Evolutionary conservation across 805 yeast species (phyloP), one percentile per base, ranked within the genome.

Genomic region (Lipomyces starkeyi): DNA sequence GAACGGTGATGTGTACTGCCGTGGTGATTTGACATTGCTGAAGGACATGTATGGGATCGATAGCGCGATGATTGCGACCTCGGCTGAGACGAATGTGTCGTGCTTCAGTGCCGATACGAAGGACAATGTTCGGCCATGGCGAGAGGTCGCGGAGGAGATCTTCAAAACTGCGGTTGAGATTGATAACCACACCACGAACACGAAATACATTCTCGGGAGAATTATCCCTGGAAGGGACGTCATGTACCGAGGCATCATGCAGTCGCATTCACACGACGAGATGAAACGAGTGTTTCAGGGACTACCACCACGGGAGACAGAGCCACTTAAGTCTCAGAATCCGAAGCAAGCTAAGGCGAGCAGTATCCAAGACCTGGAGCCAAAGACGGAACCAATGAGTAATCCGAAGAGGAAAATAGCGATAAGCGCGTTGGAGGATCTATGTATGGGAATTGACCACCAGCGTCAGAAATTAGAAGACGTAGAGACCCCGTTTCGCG

Each of bases 51-150:
- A 84, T 72, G 86, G 88, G 0, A 83, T 83, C 1, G 85, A 85
- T 62, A 97, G 98, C 3, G 93, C 91, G 6, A 94, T 95, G 99
- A 87, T 93, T 74, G 99, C 98, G 0, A 89, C 91, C 40, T 87
- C 87, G 37, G 98, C 98, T 0, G 98, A 95, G 78, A 76, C 84
- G 6, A 93, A 95, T 76, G 95, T 97, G 7, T 83, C 97, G 0
- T 88, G 91, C 52, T 95, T 95, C 77, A 40, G 67, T 9, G 69
- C 69, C 34, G 9, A 53, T 1, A 47, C 64, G 27, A 13, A 59
- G 25, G 72, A 62, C 13, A 81, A 78, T 0, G 83, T 85, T 3
- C 76, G 83, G 59, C 80, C 85, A 0, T 91, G 94, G 91, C 81
- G 79, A 32, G 76, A 80, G 32, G 79, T 85, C 11, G 83, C 86